phyloP scores from a whole-genome alignment of 1,284 basidiomycete species.

The Leccinum huronense region DNA sequence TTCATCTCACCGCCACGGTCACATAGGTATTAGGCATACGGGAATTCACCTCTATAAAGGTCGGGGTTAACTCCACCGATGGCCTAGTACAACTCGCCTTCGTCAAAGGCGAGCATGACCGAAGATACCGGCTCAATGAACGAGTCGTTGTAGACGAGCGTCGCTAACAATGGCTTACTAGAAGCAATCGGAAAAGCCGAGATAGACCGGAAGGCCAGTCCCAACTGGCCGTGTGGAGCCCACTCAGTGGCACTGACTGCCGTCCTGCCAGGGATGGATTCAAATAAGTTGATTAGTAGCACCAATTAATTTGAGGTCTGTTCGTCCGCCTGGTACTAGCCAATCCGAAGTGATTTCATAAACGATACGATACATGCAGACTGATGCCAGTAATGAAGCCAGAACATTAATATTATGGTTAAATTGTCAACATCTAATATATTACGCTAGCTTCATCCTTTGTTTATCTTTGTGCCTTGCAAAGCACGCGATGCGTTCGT shows the following conservation, averaged over 20 bases:
- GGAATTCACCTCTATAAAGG: not conserved
- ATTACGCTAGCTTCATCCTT: slow-evolving; percentile 33
- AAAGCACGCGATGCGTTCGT: slow-evolving; percentile 11
- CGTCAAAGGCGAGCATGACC: not conserved
- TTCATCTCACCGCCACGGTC: not conserved
- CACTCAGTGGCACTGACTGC: too few relatives aligned
- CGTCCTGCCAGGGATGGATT: not conserved
- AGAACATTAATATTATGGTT: not conserved
- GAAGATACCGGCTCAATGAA: not conserved
- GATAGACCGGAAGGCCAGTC: not conserved
- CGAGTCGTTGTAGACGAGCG: too few relatives aligned
- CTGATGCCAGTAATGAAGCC: not conserved
- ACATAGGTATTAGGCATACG: not conserved
- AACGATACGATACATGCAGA: not conserved
- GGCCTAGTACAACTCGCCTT: not conserved
- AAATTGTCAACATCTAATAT: not conserved
- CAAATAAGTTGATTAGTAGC: not conserved
- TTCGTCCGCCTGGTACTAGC: not conserved
- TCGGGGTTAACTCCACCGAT: not conserved
- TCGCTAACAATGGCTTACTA: too few relatives aligned
- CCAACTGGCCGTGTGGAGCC: not conserved
- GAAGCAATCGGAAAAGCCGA: not conserved
- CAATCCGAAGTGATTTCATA: not conserved
- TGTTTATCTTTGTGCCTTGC: not conserved
- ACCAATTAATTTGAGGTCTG: not conserved